phyloP scores from a whole-genome alignment of 2,329 filamentous ascomycete genomes.

The Orbilia oligospora region DNA sequence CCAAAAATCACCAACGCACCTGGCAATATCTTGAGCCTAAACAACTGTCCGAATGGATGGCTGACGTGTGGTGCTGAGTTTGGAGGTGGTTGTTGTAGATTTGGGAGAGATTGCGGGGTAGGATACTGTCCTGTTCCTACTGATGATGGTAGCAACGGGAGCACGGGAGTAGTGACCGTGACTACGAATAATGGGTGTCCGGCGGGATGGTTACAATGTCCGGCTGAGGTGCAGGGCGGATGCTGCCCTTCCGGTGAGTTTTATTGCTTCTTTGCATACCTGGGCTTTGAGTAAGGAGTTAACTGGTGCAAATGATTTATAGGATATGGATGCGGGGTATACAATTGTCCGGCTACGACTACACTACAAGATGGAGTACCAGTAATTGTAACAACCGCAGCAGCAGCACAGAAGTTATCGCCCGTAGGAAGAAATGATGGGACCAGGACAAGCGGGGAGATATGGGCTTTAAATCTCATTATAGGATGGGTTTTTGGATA shows the following conservation, averaged over 20 bases:
- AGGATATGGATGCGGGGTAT: constrained; percentile 53
- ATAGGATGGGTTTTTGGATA: not conserved
- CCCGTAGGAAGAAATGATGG: constrained; percentile 36
- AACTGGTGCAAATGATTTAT: not conserved
- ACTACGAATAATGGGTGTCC: constrained; percentile 50
- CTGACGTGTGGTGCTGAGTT: constrained; percentile 43
- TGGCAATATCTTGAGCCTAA: constrained; percentile 26
- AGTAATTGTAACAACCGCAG: constrained; percentile 34
- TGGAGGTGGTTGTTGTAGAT: constrained; percentile 46
- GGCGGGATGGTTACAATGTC: constrained; percentile 39
- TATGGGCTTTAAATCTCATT: not conserved
- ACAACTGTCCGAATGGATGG: constrained; percentile 42
- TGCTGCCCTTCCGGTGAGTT: constrained; percentile 57
- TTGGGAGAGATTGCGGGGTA: constrained; percentile 42
- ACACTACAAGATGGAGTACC: constrained; percentile 34
- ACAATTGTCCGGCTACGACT: constrained; percentile 44
- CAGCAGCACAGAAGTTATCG: constrained; percentile 48
- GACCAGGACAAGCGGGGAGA: not conserved
- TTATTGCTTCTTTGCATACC: not conserved
- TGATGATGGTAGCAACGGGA: not conserved
- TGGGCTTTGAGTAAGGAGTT: too few species aligned
- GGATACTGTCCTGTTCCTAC: constrained; percentile 49
- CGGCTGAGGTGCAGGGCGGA: constrained; percentile 33
- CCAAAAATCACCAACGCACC: constrained; percentile 50
- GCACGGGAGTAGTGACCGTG: constrained; percentile 21